A percentile compares a stretch with the other conserved stretches of the same genome.
Conservation (phyloP, 1,284 basidiomycete species). For the Malassezia arunalokei region DNA sequence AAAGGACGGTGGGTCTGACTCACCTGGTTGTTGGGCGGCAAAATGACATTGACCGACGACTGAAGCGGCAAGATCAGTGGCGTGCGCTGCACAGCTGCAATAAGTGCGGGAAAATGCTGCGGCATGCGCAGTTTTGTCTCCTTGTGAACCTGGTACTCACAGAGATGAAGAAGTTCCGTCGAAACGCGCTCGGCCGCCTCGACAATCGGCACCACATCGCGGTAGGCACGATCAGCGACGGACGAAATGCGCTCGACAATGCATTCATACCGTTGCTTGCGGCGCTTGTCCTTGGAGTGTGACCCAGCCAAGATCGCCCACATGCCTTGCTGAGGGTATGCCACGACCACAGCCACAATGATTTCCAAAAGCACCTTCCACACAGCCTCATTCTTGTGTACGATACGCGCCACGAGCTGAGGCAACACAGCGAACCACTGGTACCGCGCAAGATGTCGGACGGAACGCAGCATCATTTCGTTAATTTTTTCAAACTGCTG, state of each 20-base stretch:
- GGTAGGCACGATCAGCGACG: constrained; percentile 16
- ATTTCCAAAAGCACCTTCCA: constrained; percentile 59
- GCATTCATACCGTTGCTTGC: constrained; percentile 56
- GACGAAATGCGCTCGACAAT: constrained; percentile 51
- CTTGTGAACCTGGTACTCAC: constrained; percentile 30
- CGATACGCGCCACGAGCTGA: constrained; percentile 88
- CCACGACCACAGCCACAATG: constrained; percentile 61
- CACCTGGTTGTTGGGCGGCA: constrained; percentile 50
- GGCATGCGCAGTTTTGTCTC: constrained; percentile 26
- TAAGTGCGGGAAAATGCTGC: constrained; percentile 28
- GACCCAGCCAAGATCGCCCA: constrained; percentile 86
- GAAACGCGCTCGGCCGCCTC: constrained; percentile 32
- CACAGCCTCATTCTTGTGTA: constrained; percentile 62
- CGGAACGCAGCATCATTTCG: constrained; percentile 52
- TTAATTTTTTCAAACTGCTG: constrained; percentile 32
- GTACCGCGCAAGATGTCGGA: constrained; percentile 63
- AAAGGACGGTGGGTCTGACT: constrained; percentile 70
- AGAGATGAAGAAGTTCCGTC: constrained; percentile 36
- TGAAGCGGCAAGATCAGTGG: constrained; percentile 62
- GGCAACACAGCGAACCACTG: constrained; percentile 87
- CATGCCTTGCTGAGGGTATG: constrained; percentile 79
- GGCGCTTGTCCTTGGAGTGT: constrained; percentile 63
- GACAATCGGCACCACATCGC: constrained; percentile 25
- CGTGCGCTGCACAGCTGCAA: constrained; percentile 21
- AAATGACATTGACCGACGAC: constrained; percentile 74